Evolutionary conservation across 352 stramenopile genomes (phyloP), one percentile per base, ranked within the genome.

Genomic region (Globisporangium orthogonon): DNA sequence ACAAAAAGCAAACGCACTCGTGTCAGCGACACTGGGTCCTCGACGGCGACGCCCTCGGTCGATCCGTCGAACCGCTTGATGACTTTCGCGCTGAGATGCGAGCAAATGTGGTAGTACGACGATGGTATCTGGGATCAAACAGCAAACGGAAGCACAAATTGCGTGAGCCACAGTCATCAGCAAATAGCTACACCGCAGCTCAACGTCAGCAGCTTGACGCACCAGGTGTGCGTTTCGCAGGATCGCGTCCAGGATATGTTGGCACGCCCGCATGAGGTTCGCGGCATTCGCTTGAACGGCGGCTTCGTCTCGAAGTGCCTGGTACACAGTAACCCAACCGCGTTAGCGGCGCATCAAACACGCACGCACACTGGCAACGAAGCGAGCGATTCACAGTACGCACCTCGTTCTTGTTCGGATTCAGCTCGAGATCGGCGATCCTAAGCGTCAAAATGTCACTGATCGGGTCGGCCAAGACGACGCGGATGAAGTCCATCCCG

Each of bases 211-310:
- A 5, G 15, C 4, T 11, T 14, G 14, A 31, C 65, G 30, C 59
- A 87, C 74, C 45, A 68, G 66, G 35, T 81, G 54, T 1, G 76
- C 71, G 61, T 92, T 86, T 33, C 69, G 68, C 18, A 91, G 55
- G 51, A 95, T 90, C 37, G 80, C 86, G 52, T 95, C 80, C 18
- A 95, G 74, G 40, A 95, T 87, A 17, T 76, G 65, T 58, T 95
- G 86, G 48, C 86, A 95, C 6, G 81, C 74, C n/a, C 60, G 58
- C 86, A 93, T 95, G 23, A 95, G 63, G 53, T 92, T 94, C 0
- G 71, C 70, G 3, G 86, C 86, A 29, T 94, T 93, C 3, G 58
- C 52, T n/a, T 63, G 51, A 2, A 71, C 63, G 55, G 69, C 67
- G 10, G 50, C 49, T 13, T 71, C 64, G 23, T 79, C 59, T 28